Evolutionary conservation across 2,329 filamentous ascomycete species (phyloP).

Genomic region (Cercospora sp.): DNA sequence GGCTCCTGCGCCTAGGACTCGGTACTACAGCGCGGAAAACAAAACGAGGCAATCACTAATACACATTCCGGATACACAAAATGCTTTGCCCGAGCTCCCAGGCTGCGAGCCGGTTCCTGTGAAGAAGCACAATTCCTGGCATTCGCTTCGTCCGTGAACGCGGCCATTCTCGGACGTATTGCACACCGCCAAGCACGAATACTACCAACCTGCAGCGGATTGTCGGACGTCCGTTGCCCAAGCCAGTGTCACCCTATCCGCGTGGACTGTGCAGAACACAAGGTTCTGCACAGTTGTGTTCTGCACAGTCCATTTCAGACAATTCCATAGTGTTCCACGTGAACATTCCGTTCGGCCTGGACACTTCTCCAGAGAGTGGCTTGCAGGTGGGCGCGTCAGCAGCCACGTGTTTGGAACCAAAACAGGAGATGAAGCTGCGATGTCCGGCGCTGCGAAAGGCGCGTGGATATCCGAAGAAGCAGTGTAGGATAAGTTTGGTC

Average conservation of each 20-base stretch:
- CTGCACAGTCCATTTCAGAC: background rate
- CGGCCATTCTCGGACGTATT: background rate
- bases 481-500: background rate
- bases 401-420: background rate
- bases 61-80: constrained; percentile 7
- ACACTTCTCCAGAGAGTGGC: background rate
- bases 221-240: background rate
- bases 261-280: background rate
- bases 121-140: constrained; percentile 7
- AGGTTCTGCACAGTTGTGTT: background rate
- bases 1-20: background rate
- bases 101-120: constrained; percentile 1
- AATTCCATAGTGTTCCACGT: background rate
- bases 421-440: background rate
- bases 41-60: background rate
- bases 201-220: background rate
- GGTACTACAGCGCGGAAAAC: constrained; percentile 11
- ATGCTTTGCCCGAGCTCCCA: constrained; percentile 5
- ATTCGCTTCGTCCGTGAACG: background rate
- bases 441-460: background rate
- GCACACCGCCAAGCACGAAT: background rate
- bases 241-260: background rate
- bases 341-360: background rate
- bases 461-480: background rate
- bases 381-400: background rate